A percentile compares a stretch with the other conserved stretches of the same genome.
Conservation (phyloP, 2,329 filamentous ascomycete genomes). For the Colletotrichum liaoningense region DNA sequence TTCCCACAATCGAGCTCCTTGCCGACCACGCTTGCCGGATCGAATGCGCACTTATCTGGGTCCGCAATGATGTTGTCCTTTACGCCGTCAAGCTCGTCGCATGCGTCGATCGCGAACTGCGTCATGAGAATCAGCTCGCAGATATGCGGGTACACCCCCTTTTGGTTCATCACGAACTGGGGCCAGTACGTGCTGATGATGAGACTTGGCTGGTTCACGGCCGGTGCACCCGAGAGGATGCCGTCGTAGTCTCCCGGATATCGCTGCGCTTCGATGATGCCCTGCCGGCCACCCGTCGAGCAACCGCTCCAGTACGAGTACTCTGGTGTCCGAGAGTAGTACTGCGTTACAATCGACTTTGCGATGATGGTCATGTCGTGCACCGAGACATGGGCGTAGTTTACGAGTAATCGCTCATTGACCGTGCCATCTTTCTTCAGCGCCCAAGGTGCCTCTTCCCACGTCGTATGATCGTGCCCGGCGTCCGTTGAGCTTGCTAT, state of each 20-base stretch:
- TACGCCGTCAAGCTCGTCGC: constrained; percentile 34
- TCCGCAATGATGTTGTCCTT: constrained; percentile 29
- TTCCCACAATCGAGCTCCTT: constrained; percentile 41
- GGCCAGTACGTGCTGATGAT: constrained; percentile 36
- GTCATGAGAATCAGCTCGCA: constrained; percentile 46
- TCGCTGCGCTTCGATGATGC: constrained; percentile 61
- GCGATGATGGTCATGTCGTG: constrained; percentile 53
- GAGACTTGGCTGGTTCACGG: constrained; percentile 43
- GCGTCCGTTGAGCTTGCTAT: constrained; percentile 29
- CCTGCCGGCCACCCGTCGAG: constrained; percentile 67
- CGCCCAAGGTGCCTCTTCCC: constrained; percentile 38
- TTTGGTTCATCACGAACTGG: constrained; percentile 34
- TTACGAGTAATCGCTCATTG: constrained; percentile 23
- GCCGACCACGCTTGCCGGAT: constrained; percentile 38
- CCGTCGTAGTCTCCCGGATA: constrained; percentile 67
- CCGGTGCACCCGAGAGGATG: constrained; percentile 59
- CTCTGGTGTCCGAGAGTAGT: constrained; percentile 55
- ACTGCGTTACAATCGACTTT: constrained; percentile 59
- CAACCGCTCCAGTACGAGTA: constrained; percentile 65
- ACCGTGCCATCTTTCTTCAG: constrained; percentile 31
- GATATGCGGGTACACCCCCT: constrained; percentile 22
- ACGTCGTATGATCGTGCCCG: constrained; percentile 19
- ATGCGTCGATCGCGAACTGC: constrained; percentile 35
- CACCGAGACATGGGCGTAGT: constrained; percentile 31
- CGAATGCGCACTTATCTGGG: constrained; percentile 38